A percentile compares a stretch with the other conserved stretches of the same genome.
Conservation (phyloP, 1,284 basidiomycete species). For the Leccinum pachyderme region DNA sequence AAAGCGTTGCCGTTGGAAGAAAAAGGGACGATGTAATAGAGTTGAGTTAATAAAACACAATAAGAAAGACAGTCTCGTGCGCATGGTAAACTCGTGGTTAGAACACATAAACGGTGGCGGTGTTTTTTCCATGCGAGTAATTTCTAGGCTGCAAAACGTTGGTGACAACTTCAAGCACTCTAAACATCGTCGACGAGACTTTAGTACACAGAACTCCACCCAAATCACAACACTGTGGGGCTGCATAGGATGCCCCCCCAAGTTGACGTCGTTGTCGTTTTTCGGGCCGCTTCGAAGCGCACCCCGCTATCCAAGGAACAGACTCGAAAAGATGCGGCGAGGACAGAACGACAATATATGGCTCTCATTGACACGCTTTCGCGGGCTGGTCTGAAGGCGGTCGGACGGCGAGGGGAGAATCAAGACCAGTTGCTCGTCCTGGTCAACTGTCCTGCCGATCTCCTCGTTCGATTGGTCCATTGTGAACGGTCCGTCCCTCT, state of each 20-base stretch:
- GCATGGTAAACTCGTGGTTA: neutral
- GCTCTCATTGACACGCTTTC: slow-evolving; percentile 61
- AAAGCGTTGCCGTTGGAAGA: neutral
- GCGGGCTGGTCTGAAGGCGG: slow-evolving; percentile 62
- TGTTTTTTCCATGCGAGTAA: neutral
- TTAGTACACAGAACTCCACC: neutral
- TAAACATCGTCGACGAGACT: neutral
- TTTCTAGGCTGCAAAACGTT: neutral
- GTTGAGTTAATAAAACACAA: neutral
- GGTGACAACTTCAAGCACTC: neutral
- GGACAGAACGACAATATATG: slow-evolving; percentile 67
- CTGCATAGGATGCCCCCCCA: slow-evolving; percentile 43
- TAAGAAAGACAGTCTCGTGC: neutral
- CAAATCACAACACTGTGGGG: neutral
- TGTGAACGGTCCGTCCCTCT: slow-evolving; percentile 69
- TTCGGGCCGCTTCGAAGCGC: slow-evolving; percentile 50
- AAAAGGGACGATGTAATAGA: neutral
- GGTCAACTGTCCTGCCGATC: slow-evolving; percentile 65
- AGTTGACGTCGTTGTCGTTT: slow-evolving; percentile 71
- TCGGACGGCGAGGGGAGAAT: slow-evolving; percentile 70
- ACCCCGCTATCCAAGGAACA: slow-evolving; percentile 56
- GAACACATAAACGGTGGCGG: neutral
- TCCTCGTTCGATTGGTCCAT: slow-evolving; percentile 65
- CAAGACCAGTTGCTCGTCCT: slow-evolving; percentile 81
- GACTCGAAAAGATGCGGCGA: slow-evolving; percentile 55